Evolutionary conservation across 148 eudicot genomes (phyloP), one percentile per base, ranked within the genome.

Genomic region (Rhododendron ferrugineum): DNA sequence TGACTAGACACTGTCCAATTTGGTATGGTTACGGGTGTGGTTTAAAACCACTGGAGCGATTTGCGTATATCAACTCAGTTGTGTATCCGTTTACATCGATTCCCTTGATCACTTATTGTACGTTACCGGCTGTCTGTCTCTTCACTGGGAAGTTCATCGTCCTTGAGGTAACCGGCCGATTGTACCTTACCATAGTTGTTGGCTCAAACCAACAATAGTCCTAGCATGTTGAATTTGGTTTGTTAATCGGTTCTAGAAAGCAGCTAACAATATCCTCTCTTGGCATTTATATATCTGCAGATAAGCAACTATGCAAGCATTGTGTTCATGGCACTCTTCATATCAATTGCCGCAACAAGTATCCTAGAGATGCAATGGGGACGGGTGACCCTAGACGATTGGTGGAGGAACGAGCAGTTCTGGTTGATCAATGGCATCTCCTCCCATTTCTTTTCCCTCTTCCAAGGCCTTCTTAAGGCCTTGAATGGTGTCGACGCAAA

Each of bases 61-160:
- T 97, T 82, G 94, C 98, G 2, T 97, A 97, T 86, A 95, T 97
- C 78, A 93, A 92, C 86, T 95, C 98, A 0, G 98, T 95, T 73
- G 95, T 97, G 22, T 97, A 97, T 85, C 98, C 98, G 8, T 91
- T 95, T 89, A 95, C 98, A 10, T 95, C 99, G 3, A 49, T 97
- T 79, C 99, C 99, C 26, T 89, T 97, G 92, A 88, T 95, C 22
- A 89, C 91, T 22, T 95, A 97, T 87, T 95, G 99, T 84, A 93
- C 98, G 72, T 89, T 97, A 30, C 98, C 99, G 0, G 99, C 99
- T 23, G 91, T 97, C 34, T 97, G 99, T 89, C 94, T 97, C 11
- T 94, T 97, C 22, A 95, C 96, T 16, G 99, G 99, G 52, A 95
- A 95, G 86, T 97, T 97, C 86, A 97, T 97, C 36, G 96, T 97